Conservation (phyloP, 176 grass and related monocot species). For the Tuctoria greenei region DNA sequence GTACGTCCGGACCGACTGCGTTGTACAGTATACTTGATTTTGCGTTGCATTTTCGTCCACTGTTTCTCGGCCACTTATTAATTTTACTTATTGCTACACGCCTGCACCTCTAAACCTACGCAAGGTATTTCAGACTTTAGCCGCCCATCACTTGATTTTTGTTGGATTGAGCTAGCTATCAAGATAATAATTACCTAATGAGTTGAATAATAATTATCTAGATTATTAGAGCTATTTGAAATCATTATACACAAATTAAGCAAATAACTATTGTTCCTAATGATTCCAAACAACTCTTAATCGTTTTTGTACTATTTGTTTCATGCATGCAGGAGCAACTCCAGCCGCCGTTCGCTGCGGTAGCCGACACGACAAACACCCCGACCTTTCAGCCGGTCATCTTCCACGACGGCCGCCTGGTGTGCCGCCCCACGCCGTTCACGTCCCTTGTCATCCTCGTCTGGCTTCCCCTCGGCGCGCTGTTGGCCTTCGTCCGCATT, state of each 20-base stretch:
- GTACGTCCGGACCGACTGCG: slow-evolving; percentile 24
- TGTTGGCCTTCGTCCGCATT: slow-evolving; percentile 72
- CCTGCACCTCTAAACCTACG: too few species aligned
- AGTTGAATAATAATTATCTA: too few species aligned
- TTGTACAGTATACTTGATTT: not conserved
- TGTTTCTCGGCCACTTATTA: not conserved
- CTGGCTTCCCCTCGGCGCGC: slow-evolving; percentile 69
- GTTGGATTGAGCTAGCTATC: too few species aligned
- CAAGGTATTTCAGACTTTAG: too few species aligned
- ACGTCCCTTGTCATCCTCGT: slow-evolving; percentile 69
- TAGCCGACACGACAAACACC: not conserved
- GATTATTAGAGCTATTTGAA: too few species aligned
- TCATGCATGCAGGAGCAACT: slow-evolving; percentile 49
- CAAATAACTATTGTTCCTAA: too few species aligned
- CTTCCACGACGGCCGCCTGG: slow-evolving; percentile 88
- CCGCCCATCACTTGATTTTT: too few species aligned
- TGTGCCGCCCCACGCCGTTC: slow-evolving; percentile 66
- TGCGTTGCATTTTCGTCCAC: not conserved
- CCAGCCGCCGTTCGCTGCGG: slow-evolving; percentile 42
- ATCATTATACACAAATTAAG: too few species aligned
- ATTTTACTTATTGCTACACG: too few species aligned
- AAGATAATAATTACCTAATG: too few species aligned
- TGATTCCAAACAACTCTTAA: too few species aligned
- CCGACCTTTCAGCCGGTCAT: slow-evolving; percentile 62
- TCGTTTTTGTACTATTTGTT: too few species aligned